phyloP scores from a whole-genome alignment of 495 filamentous ascomycete genomes.

The Annulohypoxylon maeteangense region DNA sequence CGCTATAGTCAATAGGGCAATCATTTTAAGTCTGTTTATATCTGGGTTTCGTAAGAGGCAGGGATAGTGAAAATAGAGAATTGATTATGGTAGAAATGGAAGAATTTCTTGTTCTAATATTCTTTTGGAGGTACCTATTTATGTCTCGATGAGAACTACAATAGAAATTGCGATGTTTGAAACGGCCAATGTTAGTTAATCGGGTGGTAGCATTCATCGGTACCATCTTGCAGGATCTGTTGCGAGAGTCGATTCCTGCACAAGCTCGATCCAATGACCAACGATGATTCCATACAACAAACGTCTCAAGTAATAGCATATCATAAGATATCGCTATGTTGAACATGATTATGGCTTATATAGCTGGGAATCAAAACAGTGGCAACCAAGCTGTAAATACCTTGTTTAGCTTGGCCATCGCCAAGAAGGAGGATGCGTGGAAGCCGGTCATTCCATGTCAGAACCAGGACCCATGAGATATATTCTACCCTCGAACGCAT shows the following conservation, averaged over 20 bases:
- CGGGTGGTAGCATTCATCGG: neutral
- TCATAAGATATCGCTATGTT: neutral
- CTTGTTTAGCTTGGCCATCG: neutral
- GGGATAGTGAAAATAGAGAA: neutral
- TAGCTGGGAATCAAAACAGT: neutral
- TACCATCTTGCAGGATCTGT: neutral
- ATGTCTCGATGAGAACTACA: neutral
- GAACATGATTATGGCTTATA: neutral
- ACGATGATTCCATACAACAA: neutral
- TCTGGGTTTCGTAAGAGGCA: neutral
- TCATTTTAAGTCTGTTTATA: neutral
- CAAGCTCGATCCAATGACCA: neutral
- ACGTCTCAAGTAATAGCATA: conserved; percentile 4
- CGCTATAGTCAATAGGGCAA: neutral
- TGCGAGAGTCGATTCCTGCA: neutral
- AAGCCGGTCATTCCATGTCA: neutral
- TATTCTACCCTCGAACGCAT: neutral
- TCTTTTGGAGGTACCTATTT: neutral
- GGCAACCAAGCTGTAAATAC: neutral
- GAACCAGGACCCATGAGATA: neutral
- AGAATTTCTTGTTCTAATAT: neutral
- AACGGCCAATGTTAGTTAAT: neutral
- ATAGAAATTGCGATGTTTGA: neutral
- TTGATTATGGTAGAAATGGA: neutral
- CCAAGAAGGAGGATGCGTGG: neutral